Base-by-base conservation (phyloP, 164 flowering plant genomes). In the Warburgia ugandensis region DNA sequence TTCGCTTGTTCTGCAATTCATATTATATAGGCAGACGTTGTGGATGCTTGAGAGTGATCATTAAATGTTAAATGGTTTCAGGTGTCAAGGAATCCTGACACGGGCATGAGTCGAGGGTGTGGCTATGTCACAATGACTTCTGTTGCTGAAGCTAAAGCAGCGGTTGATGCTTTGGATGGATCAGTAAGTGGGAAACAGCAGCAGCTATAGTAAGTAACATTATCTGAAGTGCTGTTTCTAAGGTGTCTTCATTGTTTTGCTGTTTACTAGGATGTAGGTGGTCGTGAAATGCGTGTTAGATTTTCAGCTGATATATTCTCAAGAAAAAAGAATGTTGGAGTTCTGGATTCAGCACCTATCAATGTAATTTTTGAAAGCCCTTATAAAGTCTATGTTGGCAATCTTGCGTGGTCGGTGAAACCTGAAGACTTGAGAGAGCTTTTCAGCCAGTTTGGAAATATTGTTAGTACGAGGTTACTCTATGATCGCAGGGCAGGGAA, bases 101-200 rank as follows among this genome's bases (percentile, higher is more conserved):
- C 81, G 0, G 78, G 75, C 3, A 21, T 62, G 35, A 77, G 81
- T 44, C 38, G 60, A 26, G 81, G 81, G 29, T 68, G 64, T 37
- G 77, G 75, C 31, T 69, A 59, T 36, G 73, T 77, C 21, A 72
- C 64, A 9, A 69, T 77, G 80, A 61, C 64, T 46, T 63, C 75
- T 0, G 32, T 63, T 6, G 10, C 28, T 21, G 71, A 67, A 32
- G 77, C 77, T 4, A 71, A 55, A 49, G 50, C 57, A 42, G 76
- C 81, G 14, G 57, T 68, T 35, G 45, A 63, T 41, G 67, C 71
- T n/a, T 43, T 77, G 40, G 81, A 77, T 62, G 73, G 75, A 52
- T 50, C 74, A 54, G 76, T 77, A 50, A 61, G 77, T 44, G 32
- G 39, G 17, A 29, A 13, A 12, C 51, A 29, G 20, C 9, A 14